These are phyloP conservation scores for Strigomonas culicis DNA, from an alignment of 208 protist genomes.

Conservation along the genomic window DNA sequence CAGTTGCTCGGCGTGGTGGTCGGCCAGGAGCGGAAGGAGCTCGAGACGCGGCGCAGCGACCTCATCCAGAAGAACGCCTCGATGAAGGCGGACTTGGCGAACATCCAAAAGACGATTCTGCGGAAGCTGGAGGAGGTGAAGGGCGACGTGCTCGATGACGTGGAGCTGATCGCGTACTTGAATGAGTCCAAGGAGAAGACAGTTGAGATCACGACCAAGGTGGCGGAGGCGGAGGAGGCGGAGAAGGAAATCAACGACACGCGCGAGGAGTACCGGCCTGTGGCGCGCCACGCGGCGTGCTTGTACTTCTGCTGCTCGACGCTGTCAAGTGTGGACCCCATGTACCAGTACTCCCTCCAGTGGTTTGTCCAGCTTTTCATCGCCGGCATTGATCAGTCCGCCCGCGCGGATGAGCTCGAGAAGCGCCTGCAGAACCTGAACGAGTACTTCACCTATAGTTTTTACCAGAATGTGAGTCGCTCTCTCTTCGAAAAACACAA, in stretches of 20 bases:
- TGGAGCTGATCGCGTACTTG: conserved; percentile 95
- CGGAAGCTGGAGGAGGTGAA: conserved; percentile 93
- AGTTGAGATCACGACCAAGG: conserved; percentile 89
- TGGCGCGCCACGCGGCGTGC: conserved; percentile 93
- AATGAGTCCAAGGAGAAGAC: conserved; percentile 96
- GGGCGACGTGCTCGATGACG: conserved; percentile 97
- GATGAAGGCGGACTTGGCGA: conserved; percentile 95
- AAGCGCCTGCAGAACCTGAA: conserved; percentile 83
- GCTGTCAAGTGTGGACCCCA: conserved; percentile 93
- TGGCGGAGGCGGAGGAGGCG: conserved; percentile 95
- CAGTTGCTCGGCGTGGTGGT: conserved; percentile 97
- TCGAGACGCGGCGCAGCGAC: conserved; percentile 94
- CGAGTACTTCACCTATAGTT: conserved; percentile 95
- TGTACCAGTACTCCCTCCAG: conserved; percentile 97
- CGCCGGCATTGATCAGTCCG: conserved; percentile 81
- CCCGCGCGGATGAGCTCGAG: conserved; percentile 75
- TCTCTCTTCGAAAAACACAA: conserved; percentile 96
- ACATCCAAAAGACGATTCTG: conserved; percentile 97
- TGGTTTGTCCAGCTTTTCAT: conserved; percentile 98
- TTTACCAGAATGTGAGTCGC: conserved; percentile 96
- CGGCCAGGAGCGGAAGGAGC: conserved; percentile 95
- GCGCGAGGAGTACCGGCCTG: conserved; percentile 93
- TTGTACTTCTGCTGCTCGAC: conserved; percentile 98
- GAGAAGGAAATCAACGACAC: conserved; percentile 97
- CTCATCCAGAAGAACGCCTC: conserved; percentile 95